Conservation (phyloP, 2,329 filamentous ascomycete species). For the Bipolaris cookei region DNA sequence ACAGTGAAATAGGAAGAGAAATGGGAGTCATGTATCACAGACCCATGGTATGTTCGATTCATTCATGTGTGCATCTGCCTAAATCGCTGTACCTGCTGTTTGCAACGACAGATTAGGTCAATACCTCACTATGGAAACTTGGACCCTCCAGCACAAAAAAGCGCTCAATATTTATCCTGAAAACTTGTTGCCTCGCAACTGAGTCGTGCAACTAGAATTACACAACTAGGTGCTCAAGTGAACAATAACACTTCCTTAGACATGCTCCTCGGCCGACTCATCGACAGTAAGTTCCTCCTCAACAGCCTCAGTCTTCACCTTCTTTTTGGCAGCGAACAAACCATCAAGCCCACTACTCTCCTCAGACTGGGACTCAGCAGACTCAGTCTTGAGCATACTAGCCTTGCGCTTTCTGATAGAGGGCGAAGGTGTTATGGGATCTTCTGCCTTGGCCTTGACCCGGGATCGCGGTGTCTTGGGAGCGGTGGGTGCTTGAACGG, state of each 20-base stretch:
- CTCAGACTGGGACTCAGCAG: not conserved
- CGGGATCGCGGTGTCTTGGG: conserved; percentile 4
- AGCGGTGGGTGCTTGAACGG: not conserved
- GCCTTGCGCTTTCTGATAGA: not conserved
- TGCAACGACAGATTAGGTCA: no score
- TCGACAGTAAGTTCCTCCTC: not conserved
- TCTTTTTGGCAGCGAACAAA: not conserved
- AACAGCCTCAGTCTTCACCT: not conserved
- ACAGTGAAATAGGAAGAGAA: no score
- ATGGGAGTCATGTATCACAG: no score
- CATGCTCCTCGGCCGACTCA: not conserved
- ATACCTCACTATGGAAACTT: no score
- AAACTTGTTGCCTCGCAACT: no score
- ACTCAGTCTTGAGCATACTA: not conserved
- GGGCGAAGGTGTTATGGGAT: not conserved
- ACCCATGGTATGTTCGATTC: no score
- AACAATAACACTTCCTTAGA: not conserved
- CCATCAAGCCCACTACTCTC: not conserved
- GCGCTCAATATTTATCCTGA: no score
- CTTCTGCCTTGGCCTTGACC: conserved; percentile 4
- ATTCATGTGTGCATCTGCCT: no score
- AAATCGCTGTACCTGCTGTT: no score
- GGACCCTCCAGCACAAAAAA: no score
- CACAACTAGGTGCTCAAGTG: not conserved
- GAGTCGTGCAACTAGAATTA: no score